These are phyloP conservation scores for Cordyceps farinosa DNA, from an alignment of 2,329 filamentous ascomycete species.

Conservation along the genomic window DNA sequence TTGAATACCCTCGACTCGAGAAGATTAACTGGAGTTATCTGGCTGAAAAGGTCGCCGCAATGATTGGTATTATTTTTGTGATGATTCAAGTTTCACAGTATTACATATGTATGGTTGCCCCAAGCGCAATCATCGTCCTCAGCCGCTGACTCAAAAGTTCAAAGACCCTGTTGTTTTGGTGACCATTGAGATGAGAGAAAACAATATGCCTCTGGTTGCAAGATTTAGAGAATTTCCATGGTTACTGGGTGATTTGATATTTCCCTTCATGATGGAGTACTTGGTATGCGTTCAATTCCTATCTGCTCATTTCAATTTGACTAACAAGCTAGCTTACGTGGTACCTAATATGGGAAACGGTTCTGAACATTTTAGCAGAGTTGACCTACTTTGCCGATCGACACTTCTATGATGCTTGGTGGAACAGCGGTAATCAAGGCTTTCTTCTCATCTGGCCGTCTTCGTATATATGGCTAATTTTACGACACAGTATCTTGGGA, in stretches of 20 bases:
- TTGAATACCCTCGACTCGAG: slow-evolving; percentile 68
- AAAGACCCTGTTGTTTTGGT: slow-evolving; percentile 64
- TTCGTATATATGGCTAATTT: neutral
- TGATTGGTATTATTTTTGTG: slow-evolving; percentile 68
- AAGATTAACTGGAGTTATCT: slow-evolving; percentile 72
- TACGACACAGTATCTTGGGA: slow-evolving; percentile 58
- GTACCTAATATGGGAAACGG: slow-evolving; percentile 78
- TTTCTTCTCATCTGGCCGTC: neutral
- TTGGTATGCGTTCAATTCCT: slow-evolving; percentile 38
- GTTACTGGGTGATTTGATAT: slow-evolving; percentile 71
- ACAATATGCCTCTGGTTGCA: slow-evolving; percentile 55
- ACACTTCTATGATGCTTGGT: slow-evolving; percentile 65
- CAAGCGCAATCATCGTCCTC: neutral
- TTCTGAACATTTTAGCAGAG: slow-evolving; percentile 73
- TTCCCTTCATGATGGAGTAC: slow-evolving; percentile 77
- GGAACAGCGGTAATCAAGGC: slow-evolving; percentile 49
- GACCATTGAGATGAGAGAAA: slow-evolving; percentile 64
- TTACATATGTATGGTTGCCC: slow-evolving; percentile 54
- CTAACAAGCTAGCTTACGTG: slow-evolving; percentile 53
- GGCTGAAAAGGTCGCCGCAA: slow-evolving; percentile 65
- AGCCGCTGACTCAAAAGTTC: slow-evolving; percentile 13
- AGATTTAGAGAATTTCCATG: slow-evolving; percentile 68
- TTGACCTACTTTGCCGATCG: slow-evolving; percentile 74
- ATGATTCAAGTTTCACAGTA: slow-evolving; percentile 77
- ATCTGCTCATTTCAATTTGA: neutral